A percentile compares a stretch with the other conserved stretches of the same genome.
These are phyloP conservation scores for Rhodotorula graminis DNA, from an alignment of 768 basidiomycete species.

Conservation along the genomic window DNA sequence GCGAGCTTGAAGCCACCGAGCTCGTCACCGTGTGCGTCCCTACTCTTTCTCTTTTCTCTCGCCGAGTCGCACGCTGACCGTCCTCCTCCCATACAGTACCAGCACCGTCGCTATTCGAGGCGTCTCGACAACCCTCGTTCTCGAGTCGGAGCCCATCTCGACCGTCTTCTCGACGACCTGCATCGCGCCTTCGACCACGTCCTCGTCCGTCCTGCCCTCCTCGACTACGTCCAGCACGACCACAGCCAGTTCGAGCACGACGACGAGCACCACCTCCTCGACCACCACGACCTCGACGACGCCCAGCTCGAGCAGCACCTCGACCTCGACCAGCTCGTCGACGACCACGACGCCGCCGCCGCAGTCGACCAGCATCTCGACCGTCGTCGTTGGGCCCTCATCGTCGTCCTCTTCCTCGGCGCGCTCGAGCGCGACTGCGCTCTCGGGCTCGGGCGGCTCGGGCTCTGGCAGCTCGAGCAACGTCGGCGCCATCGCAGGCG, in stretches of 20 bases:
- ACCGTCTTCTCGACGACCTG: slow-evolving; percentile 7
- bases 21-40: slow-evolving; percentile 15
- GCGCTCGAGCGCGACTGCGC: slow-evolving; percentile 7
- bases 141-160: slow-evolving; percentile 15
- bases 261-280: not conserved
- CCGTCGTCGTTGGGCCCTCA: not conserved
- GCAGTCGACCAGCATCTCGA: slow-evolving; percentile 3
- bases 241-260: not conserved
- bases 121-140: slow-evolving; percentile 9
- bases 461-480: not conserved
- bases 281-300: not conserved
- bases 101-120: not conserved
- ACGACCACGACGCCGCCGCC: not conserved
- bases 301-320: not conserved
- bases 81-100: not conserved
- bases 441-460: not conserved
- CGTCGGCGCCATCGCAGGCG: slow-evolving; percentile 24
- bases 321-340: not conserved
- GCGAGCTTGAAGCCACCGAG: not conserved
- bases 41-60: not conserved
- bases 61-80: not conserved
- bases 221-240: not conserved
- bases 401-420: not conserved
- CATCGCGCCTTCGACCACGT: not conserved
- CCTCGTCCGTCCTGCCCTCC: not conserved